A percentile compares a stretch with the other conserved stretches of the same genome.
Evolutionary conservation across 108 stramenopile species (phyloP).

Genomic region (Pseudonitzschia pungens): DNA sequence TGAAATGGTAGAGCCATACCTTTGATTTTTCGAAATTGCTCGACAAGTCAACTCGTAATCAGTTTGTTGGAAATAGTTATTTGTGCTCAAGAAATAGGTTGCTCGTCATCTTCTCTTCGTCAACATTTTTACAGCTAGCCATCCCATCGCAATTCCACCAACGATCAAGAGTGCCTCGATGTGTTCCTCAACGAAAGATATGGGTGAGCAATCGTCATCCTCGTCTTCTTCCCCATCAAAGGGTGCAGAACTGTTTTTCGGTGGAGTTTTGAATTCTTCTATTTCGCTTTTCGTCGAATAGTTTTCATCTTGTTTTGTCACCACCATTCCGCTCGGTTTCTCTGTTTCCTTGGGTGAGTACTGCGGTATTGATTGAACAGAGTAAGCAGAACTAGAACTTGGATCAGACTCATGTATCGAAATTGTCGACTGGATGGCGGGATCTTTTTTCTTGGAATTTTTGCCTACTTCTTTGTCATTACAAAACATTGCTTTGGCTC

Average conservation of each 20-base stretch:
- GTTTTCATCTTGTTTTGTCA: not conserved
- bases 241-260: not conserved
- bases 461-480: not conserved
- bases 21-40: no score
- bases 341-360: not conserved
- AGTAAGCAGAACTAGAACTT: not conserved
- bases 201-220: slow-evolving; percentile 8
- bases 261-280: not conserved
- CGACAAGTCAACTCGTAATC: no score
- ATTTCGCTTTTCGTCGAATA: not conserved
- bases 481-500: slow-evolving; percentile 77
- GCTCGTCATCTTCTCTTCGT: not conserved
- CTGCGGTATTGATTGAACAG: not conserved
- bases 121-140: slow-evolving; percentile 5
- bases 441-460: not conserved
- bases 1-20: no score
- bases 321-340: not conserved
- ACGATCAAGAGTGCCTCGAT: slow-evolving; percentile 30
- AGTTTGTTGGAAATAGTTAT: no score
- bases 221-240: slow-evolving; percentile 9
- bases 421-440: not conserved
- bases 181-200: slow-evolving; percentile 35
- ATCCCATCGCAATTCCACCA: slow-evolving; percentile 24
- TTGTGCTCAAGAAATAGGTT: not conserved
- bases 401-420: no score